Base-by-base conservation (phyloP, 2,329 filamentous ascomycete species). In the Thelonectria olida region DNA sequence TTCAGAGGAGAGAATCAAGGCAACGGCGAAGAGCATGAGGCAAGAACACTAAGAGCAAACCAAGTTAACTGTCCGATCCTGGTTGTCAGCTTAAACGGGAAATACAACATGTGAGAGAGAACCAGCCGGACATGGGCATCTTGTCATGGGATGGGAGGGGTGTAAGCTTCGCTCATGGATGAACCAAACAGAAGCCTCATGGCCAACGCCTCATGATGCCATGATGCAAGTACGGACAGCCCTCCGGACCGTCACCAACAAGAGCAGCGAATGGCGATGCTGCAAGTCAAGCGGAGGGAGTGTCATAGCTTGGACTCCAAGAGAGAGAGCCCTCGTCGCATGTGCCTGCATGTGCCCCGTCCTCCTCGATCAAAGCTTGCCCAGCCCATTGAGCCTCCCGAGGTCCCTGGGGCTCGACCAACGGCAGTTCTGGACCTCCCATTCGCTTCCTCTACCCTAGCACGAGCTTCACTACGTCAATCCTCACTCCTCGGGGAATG, bases 291-390 rank as follows among this genome's bases (percentile, higher is more conserved):
- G 17, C 13, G 9, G n/a, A n/a, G 19, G 38, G 38, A 20, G 38
- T 41, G 38, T 41, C 38, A 20, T 41, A 19, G 17, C 38, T 17
- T 41, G 34, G 12, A 38, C 34, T 38, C 19, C n/a, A n/a, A n/a
- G n/a, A n/a, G n/a, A n/a, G 31, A 13, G 10, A 22, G 22, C 9
- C 12, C 38, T 51, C 23, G 49, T 39, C 38, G 49, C 56, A 58
- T 58, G 56, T 58, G 56, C 56, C 56, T 58, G 56, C 56, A 58
- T 58, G 55, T 58, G 55, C 55, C 39, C 45, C 38, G n/a, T 50
- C 20, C 20, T 17, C 7, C 9, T 13, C 22, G n/a, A 20, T 15
- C 17, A 23, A 45, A 31, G 9, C 20, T n/a, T 17, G 22, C 12
- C 17, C 39, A 6, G 19, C 17, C 22, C 22, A 7, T 49, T 56